Evolutionary conservation across 2,329 filamentous ascomycete genomes (phyloP).

Genomic region (Clonostachys byssicola): DNA sequence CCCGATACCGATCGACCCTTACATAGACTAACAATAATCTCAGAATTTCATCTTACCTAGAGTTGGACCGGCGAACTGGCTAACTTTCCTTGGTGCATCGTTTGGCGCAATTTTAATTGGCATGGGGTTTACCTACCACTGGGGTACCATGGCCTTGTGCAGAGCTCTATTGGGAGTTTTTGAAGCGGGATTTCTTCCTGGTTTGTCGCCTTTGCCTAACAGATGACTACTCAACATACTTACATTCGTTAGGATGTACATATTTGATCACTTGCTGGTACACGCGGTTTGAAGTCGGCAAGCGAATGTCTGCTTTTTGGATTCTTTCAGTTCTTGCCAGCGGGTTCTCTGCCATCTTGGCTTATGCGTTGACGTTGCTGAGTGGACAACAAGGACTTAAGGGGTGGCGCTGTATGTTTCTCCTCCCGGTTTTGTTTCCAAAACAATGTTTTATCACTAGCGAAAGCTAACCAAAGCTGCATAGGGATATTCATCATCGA

Average conservation of each 20-base stretch:
- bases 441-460: too few relatives aligned
- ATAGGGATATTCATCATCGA: slow-evolving; percentile 33
- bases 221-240: too few relatives aligned
- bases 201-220: too few relatives aligned
- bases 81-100: too few relatives aligned
- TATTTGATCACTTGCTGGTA: slow-evolving; percentile 59
- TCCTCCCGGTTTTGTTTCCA: too few relatives aligned
- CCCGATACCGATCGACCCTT: not conserved
- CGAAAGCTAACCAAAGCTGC: not conserved
- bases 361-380: slow-evolving; percentile 22
- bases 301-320: slow-evolving; percentile 35
- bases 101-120: slow-evolving; percentile 4
- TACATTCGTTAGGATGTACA: not conserved
- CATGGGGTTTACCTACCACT: slow-evolving; percentile 1
- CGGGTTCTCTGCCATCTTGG: slow-evolving; percentile 14
- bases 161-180: slow-evolving; percentile 10
- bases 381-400: slow-evolving; percentile 32
- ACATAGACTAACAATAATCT: not conserved
- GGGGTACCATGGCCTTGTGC: slow-evolving; percentile 2
- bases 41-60: too few relatives aligned
- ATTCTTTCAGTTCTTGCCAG: slow-evolving; percentile 15
- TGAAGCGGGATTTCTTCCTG: slow-evolving; percentile 7
- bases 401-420: slow-evolving; percentile 31
- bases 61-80: too few relatives aligned
- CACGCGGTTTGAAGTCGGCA: slow-evolving; percentile 60